phyloP scores from a whole-genome alignment of 1,284 basidiomycete genomes.

The Sporisorium graminicola region DNA sequence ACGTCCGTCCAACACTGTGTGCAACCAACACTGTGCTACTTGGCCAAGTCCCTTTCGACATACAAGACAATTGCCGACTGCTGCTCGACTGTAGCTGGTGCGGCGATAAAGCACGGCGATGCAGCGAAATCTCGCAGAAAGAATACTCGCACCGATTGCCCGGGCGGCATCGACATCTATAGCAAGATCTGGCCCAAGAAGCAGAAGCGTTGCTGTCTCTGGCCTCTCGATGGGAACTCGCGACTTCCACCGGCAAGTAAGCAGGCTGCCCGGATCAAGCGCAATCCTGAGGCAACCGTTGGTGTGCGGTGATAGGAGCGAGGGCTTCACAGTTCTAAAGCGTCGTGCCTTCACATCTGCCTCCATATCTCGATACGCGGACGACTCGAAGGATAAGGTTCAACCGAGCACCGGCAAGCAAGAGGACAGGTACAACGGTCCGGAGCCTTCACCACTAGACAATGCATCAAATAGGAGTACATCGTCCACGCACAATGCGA shows the following conservation, averaged over 20 bases:
- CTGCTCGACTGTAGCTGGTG: background rate
- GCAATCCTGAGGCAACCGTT: too few relatives aligned
- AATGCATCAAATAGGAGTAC: background rate
- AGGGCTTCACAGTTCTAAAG: background rate
- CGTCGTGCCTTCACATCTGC: conserved; percentile 2
- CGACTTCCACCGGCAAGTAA: background rate
- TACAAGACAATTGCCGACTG: background rate
- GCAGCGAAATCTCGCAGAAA: background rate
- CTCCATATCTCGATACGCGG: conserved; percentile 12
- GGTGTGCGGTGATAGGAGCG: background rate
- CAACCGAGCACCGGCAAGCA: background rate
- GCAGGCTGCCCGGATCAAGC: background rate
- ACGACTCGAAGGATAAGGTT: conserved; percentile 7
- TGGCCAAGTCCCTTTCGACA: too few relatives aligned
- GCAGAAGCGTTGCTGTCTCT: background rate
- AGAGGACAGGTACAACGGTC: background rate
- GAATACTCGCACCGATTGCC: background rate
- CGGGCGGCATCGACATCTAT: conserved; percentile 1
- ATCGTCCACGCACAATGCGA: background rate
- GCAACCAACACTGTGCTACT: background rate
- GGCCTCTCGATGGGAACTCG: background rate
- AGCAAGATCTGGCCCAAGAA: conserved; percentile 12
- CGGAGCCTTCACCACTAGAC: too few relatives aligned
- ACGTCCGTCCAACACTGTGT: background rate
- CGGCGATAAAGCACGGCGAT: background rate